Evolutionary conservation across 2,329 filamentous ascomycete species (phyloP).

Genomic region (Neonectria ditissima): DNA sequence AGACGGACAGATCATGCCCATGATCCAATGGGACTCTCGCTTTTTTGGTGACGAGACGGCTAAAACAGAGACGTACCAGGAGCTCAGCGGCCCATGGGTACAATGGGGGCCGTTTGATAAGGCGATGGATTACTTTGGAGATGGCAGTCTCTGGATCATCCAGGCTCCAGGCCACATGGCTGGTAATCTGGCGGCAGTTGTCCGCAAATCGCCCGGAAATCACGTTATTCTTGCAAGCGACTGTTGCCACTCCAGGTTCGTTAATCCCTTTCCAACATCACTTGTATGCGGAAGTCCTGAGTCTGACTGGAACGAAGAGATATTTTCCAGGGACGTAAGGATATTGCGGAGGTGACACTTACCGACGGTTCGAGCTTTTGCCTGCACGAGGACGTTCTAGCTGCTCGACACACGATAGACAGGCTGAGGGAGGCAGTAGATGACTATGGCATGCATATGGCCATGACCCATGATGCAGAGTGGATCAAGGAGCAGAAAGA

Average conservation of each 20-base stretch:
- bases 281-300: background rate
- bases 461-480: slow-evolving; percentile 28
- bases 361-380: slow-evolving; percentile 20
- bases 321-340: slow-evolving; percentile 12
- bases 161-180: slow-evolving; percentile 24
- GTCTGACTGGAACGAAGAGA: slow-evolving; percentile 3
- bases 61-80: background rate
- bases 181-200: slow-evolving; percentile 19
- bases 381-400: slow-evolving; percentile 16
- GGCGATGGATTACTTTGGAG: slow-evolving; percentile 13
- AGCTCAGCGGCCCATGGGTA: slow-evolving; percentile 18
- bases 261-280: background rate
- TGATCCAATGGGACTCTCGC: slow-evolving; percentile 26
- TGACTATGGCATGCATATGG: slow-evolving; percentile 22
- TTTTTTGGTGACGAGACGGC: slow-evolving; percentile 14
- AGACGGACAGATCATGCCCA: slow-evolving; percentile 4
- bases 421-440: slow-evolving; percentile 15
- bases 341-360: slow-evolving; percentile 9
- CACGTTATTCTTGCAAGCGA: slow-evolving; percentile 16
- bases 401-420: slow-evolving; percentile 6
- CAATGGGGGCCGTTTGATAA: slow-evolving; percentile 12
- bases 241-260: slow-evolving; percentile 25
- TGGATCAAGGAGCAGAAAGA: slow-evolving; percentile 21
- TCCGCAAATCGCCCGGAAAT: slow-evolving; percentile 5
- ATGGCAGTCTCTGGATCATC: slow-evolving; percentile 21